Evolutionary conservation across 176 grass and related monocot species (phyloP), one percentile per base, ranked within the genome.

Genomic region (Oryza coarctata): DNA sequence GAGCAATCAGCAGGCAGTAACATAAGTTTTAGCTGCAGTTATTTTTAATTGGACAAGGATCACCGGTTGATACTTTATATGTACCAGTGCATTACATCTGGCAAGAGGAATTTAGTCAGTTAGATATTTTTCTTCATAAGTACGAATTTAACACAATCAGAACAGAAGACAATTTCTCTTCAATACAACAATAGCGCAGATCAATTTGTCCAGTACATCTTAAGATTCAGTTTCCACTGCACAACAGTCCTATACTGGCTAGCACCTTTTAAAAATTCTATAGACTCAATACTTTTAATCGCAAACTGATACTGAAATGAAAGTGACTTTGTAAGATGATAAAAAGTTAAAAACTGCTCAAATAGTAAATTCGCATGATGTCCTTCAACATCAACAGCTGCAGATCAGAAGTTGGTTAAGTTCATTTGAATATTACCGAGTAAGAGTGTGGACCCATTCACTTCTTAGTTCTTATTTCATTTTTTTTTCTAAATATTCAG

Each of bases 401-500:
- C 61, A 44, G 12, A 61, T 75, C 45, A 75, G 15, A 43, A 69
- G 77, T 68, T 61, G 34, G 77, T 35, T 45, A 30, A 28, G 63
- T 81, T 75, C 40, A 66, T 41, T 75, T 60, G 80, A 68, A 75
- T 86, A 74, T 12, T 26, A 20, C 7, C 3, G 18, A 55, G 49
- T 22, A 55, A 20, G 25, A 66, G 43, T 32, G 55, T 63, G 49
- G 87, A 61, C 70, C 28, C 10, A 45, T 41, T 34, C 40, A 41
- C 14, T 72, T 81, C 12, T 40, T 40, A 75, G 81, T 43, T 72
- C n/a, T 52, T 40, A 76, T 85, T 58, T 73, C 33, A 52, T 23
- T 47, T 86, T 34, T 23, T 47, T 86, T 34, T n/a, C 65, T 52
- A 81, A 76, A 76, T 13, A 76, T 71, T 76, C 55, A 81, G 71